These are phyloP conservation scores for Calonectria fujianensis DNA, from an alignment of 2,329 filamentous ascomycete species.

Conservation along the genomic window DNA sequence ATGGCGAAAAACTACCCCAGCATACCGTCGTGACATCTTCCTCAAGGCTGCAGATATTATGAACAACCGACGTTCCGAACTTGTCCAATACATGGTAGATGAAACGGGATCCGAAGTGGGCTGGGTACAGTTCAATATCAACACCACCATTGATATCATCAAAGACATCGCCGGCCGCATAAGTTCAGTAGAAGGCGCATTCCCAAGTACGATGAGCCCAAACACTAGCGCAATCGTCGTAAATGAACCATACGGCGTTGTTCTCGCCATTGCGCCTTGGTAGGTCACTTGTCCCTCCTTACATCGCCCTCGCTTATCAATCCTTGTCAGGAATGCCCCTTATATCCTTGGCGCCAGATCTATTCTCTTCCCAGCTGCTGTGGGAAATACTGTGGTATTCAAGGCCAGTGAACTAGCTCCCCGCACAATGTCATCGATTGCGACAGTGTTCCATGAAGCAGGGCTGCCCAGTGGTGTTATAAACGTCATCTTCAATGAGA, in stretches of 20 bases:
- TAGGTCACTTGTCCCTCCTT: slow-evolving; percentile 61
- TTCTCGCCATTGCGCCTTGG: slow-evolving; percentile 89
- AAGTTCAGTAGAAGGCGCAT: slow-evolving; percentile 60
- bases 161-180: slow-evolving; percentile 67
- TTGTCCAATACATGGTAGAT: slow-evolving; percentile 74
- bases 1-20: slow-evolving; percentile 80
- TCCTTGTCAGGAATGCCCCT: slow-evolving; percentile 71
- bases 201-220: slow-evolving; percentile 59
- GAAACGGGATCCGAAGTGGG: slow-evolving; percentile 65
- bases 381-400: slow-evolving; percentile 84
- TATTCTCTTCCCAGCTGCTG: slow-evolving; percentile 80
- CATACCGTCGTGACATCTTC: slow-evolving; percentile 80
- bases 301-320: slow-evolving; percentile 5
- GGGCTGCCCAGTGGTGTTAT: slow-evolving; percentile 85
- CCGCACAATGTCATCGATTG: slow-evolving; percentile 77
- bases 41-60: slow-evolving; percentile 81
- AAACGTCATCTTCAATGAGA: slow-evolving; percentile 81
- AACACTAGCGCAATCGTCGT: slow-evolving; percentile 75
- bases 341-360: slow-evolving; percentile 72
- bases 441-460: slow-evolving; percentile 80
- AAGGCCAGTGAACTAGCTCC: slow-evolving; percentile 83
- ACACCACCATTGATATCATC: slow-evolving; percentile 61
- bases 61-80: slow-evolving; percentile 74
- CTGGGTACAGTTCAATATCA: slow-evolving; percentile 66
- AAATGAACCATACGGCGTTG: slow-evolving; percentile 86